Evolutionary conservation across 2,329 filamentous ascomycete genomes (phyloP), one percentile per base, ranked within the genome.

Genomic region (Tothia fuscella): DNA sequence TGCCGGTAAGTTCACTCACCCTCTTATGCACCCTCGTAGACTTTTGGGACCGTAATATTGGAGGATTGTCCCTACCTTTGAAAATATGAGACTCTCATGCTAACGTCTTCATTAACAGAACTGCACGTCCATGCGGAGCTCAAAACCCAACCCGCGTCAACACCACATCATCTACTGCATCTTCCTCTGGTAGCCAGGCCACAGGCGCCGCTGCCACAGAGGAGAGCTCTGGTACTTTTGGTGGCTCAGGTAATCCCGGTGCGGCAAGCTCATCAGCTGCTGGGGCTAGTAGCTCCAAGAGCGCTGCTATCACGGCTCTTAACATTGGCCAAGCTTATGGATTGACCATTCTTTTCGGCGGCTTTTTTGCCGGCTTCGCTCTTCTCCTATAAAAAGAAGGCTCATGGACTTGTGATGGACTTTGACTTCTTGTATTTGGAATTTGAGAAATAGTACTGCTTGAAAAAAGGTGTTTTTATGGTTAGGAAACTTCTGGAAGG

Each of bases 51-150:
- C 19, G 14, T 9, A 40, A 3, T 4, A 12, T 13, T 16, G 26
- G 25, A 10, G 9, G 17, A 36, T 24, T 13, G 7, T 13, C 17
- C 16, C 13, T 22, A 2, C 10, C 17, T 22, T 22, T 6, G 5
- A 13, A 22, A 14, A n/a, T 9, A 17, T 9, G 7, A 31, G 4
- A n/a, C 26, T 32, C 13, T 35, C 20, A 29, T 24, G 19, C 14
- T 6, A 24, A 3, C n/a, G n/a, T n/a, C n/a, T n/a, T n/a, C n/a
- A n/a, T n/a, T n/a, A 4, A 41, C 49, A 56, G 52, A 42, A 53
- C 73, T 51, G 64, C 87, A 47, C 66, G 86, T 62, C 81, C 78
- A 3, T 89, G 83, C 58, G 82, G 83, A 56, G 82, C 82, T 28
- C 68, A 68, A 51, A 64, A 72, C 55, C 82, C 83, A 12, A 72